These are phyloP conservation scores for Linnemannia exigua DNA, from an alignment of 192 early-diverging fungal genomes.

Conservation along the genomic window DNA sequence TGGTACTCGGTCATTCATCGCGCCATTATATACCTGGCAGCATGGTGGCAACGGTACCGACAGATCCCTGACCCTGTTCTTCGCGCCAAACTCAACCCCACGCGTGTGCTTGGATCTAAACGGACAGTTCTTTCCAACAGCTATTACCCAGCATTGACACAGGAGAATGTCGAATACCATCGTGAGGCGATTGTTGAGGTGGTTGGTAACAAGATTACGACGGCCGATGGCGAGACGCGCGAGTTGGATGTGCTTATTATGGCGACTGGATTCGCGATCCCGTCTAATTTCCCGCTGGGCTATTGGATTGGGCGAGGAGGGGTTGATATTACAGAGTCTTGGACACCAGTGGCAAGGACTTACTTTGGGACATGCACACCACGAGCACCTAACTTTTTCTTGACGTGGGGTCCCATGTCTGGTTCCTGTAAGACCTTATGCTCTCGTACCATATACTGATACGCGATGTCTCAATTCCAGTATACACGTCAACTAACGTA, in stretches of 20 bases:
- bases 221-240: not conserved
- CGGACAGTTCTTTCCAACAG: slow-evolving; percentile 7
- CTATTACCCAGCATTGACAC: not conserved
- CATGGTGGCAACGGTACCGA: not conserved
- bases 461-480: too few relatives aligned
- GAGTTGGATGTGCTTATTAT: slow-evolving; percentile 22
- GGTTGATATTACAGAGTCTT: not conserved
- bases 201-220: slow-evolving; percentile 3
- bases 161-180: slow-evolving; percentile 13
- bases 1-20: slow-evolving; percentile 13
- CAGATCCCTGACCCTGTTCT: slow-evolving; percentile 8
- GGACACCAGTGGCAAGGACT: not conserved
- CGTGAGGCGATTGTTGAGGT: not conserved
- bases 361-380: slow-evolving; percentile 14
- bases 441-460: not conserved
- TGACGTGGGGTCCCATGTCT: slow-evolving; percentile 18
- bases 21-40: not conserved
- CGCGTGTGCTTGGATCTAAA: not conserved
- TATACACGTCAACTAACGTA: too few relatives aligned
- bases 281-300: not conserved
- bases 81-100: not conserved
- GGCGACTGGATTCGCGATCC: slow-evolving; percentile 12
- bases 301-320: slow-evolving; percentile 15
- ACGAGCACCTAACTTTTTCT: slow-evolving; percentile 13
- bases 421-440: slow-evolving; percentile 10